These are phyloP conservation scores for Hypholoma fasciculare DNA, from an alignment of 768 basidiomycete genomes.

Conservation along the genomic window DNA sequence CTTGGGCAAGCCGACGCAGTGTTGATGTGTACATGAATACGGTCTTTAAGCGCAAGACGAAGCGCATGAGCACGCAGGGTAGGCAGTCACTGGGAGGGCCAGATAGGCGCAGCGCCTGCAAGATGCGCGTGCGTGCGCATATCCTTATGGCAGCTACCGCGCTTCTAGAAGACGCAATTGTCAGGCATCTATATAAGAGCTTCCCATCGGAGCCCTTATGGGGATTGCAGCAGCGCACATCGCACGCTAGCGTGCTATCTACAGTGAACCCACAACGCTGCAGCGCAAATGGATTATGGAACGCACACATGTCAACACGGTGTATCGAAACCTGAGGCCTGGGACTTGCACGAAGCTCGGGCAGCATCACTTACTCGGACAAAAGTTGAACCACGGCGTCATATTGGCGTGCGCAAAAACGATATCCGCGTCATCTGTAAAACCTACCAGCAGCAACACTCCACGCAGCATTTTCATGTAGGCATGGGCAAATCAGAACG, in stretches of 20 bases:
- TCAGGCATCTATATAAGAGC: not conserved
- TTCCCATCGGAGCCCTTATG: slow-evolving; percentile 1
- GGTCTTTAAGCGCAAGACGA: not conserved
- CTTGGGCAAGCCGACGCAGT: not conserved
- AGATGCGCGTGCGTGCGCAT: not conserved
- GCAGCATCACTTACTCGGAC: not conserved
- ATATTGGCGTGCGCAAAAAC: too few relatives aligned
- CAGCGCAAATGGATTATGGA: not conserved
- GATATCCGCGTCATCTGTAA: too few relatives aligned
- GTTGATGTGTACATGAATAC: not conserved
- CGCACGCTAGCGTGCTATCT: slow-evolving; percentile 2
- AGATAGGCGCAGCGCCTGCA: not conserved
- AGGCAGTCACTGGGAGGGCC: not conserved
- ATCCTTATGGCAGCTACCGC: slow-evolving; percentile 1
- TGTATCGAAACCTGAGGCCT: not conserved
- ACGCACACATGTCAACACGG: not conserved
- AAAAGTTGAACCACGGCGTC: not conserved
- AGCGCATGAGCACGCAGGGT: not conserved
- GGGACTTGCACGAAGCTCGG: not conserved
- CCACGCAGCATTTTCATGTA: too few relatives aligned
- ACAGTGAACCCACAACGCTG: not conserved
- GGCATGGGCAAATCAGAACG: too few relatives aligned
- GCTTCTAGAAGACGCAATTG: slow-evolving; percentile 3
- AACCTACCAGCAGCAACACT: too few relatives aligned
- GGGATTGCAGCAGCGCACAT: not conserved